Evolutionary conservation across 331 rosid genomes (phyloP).

Genomic region (Quercus lobata): DNA sequence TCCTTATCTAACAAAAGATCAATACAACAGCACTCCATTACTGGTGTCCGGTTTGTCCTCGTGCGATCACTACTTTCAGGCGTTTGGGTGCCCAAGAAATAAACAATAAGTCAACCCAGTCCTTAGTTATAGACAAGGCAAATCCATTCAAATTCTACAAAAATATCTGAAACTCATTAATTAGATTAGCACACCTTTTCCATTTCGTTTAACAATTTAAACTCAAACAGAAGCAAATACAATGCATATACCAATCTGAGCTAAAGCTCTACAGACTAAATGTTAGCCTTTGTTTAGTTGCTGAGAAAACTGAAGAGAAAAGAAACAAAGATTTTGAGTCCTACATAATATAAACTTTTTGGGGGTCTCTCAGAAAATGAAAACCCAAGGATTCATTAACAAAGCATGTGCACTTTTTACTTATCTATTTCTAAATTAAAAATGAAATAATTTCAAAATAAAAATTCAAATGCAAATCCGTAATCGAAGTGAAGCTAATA

Average conservation of each 20-base stretch:
- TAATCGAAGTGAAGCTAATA: background rate
- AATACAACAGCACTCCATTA: conserved; percentile 40
- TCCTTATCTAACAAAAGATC: conserved; percentile 56
- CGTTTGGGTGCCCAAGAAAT: conserved; percentile 23
- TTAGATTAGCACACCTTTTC: background rate
- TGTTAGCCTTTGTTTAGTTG: background rate
- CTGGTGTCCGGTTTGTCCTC: conserved; percentile 40
- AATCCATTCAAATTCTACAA: background rate
- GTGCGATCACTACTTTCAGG: conserved; percentile 22
- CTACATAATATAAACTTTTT: background rate
- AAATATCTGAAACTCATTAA: background rate
- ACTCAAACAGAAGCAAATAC: background rate
- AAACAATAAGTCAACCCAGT: background rate
- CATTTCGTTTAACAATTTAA: background rate
- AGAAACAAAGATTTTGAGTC: background rate
- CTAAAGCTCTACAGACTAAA: background rate
- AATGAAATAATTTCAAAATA: background rate
- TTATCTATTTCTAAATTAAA: background rate
- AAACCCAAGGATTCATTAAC: background rate
- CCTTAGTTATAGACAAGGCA: background rate
- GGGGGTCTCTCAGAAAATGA: background rate
- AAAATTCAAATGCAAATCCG: background rate
- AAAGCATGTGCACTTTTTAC: background rate
- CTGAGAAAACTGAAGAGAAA: background rate
- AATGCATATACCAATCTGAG: background rate